Evolutionary conservation across 345 rosid genomes (phyloP), one percentile per base, ranked within the genome.

Genomic region (Acer campestre): DNA sequence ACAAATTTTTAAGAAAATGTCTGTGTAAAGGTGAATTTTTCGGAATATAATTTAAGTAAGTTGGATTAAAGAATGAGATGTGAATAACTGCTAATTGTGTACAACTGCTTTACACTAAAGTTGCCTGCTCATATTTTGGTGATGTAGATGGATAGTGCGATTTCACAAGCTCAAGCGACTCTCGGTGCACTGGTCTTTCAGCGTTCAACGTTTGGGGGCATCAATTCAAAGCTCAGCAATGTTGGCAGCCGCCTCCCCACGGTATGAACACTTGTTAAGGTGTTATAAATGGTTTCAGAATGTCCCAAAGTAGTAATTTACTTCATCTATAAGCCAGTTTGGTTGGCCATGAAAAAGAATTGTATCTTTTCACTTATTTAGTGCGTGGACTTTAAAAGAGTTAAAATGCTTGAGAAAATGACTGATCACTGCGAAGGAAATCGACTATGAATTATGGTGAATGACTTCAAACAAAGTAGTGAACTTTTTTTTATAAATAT

Each of bases 121-220:
- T 78, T 83, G 27, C 51, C 56, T 71, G 65, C 35, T 53, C 61
- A 64, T 68, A 64, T 78, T 75, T 56, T 62, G 84, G 78, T 77
- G 65, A 29, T 77, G 84, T 87, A 94, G 99, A 89, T 94, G 93
- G 98, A 96, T 88, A 88, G 80, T 84, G 98, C 92, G 78, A 94
- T 94, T 81, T 96, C 98, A 73, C 99, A 96, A 80, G 98, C 98
- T 46, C 98, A 96, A 83, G 90, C 95, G 23, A 94, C 99, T 49
- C 94, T 96, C 4, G 97, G 99, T 59, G 71, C 92, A 13, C 94
- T 96, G 74, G 90, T 90, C 51, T 75, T 92, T 82, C 99, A 96
- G 80, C 93, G 97, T 46, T 94, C 97, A 70, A 88, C 98, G 69
- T 96, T 94, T 73, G 98, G 98, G 72, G 98, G 95, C 80, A 88